Conservation (phyloP, 1,139 yeast genomes). For the Candida labiduridarum region DNA sequence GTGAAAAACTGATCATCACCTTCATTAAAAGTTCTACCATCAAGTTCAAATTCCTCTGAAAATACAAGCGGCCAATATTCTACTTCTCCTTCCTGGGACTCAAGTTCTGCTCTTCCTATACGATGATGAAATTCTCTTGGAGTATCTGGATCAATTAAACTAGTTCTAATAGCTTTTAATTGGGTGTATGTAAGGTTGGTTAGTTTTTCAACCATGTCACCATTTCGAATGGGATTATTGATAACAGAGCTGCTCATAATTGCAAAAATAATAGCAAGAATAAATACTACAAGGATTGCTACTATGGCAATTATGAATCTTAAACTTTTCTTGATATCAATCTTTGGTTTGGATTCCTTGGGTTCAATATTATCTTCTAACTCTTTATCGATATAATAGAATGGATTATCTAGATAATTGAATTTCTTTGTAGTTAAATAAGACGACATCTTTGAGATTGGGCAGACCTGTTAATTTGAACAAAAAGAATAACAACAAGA, state of each 20-base stretch:
- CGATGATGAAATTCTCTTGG: constrained; percentile 16
- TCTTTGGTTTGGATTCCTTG: background rate
- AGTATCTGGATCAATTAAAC: constrained; percentile 31
- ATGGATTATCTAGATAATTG: constrained; percentile 12
- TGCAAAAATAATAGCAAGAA: constrained; percentile 12
- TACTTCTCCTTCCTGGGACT: constrained; percentile 18
- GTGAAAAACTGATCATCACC: constrained; percentile 36
- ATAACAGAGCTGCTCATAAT: constrained; percentile 9
- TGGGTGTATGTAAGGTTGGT: constrained; percentile 22
- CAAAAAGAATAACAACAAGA: background rate
- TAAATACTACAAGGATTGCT: constrained; percentile 5
- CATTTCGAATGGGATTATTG: constrained; percentile 13
- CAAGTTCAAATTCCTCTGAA: constrained; percentile 34
- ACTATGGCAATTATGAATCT: constrained; percentile 8
- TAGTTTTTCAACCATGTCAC: constrained; percentile 12
- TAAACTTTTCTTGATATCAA: constrained; percentile 4
- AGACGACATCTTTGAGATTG: background rate
- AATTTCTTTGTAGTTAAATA: constrained; percentile 6
- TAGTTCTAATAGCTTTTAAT: constrained; percentile 25
- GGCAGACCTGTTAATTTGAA: background rate
- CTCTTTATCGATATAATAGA: constrained; percentile 12
- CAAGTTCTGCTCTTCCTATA: constrained; percentile 8
- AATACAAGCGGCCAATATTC: constrained; percentile 24
- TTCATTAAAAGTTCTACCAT: constrained; percentile 32
- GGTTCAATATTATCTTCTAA: constrained; percentile 2